Evolutionary conservation across 2,329 filamentous ascomycete genomes (phyloP).

Genomic region (Ilyonectria sp.): DNA sequence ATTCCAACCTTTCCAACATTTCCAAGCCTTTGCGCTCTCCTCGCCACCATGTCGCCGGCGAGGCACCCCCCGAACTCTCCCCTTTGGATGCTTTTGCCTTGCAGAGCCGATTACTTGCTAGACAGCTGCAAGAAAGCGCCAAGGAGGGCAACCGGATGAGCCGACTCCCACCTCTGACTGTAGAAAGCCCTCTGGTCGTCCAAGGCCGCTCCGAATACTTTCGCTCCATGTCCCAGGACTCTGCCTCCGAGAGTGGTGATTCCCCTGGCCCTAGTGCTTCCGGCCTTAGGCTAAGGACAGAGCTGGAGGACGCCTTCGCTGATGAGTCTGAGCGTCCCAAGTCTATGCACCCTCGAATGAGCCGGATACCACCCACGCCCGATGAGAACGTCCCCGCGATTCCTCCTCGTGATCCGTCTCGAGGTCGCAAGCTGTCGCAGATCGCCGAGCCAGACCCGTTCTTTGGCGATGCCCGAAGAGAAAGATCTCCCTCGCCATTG

Average conservation of each 20-base stretch:
- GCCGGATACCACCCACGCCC: conserved; percentile 69
- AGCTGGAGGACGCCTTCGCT: conserved; percentile 70
- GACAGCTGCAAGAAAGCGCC: conserved; percentile 85
- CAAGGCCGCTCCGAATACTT: conserved; percentile 87
- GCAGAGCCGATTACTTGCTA: conserved; percentile 89
- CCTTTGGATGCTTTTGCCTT: conserved; percentile 95
- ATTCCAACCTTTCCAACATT: conserved; percentile 61
- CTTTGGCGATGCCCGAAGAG: conserved; percentile 68
- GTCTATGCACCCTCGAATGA: conserved; percentile 84
- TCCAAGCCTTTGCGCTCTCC: conserved; percentile 78
- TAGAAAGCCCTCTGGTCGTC: conserved; percentile 83
- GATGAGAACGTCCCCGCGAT: conserved; percentile 64
- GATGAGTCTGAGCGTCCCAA: conserved; percentile 71
- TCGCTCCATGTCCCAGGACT: conserved; percentile 79
- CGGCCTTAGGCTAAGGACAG: conserved; percentile 64
- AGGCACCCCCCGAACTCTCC: conserved; percentile 90
- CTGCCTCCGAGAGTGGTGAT: conserved; percentile 61
- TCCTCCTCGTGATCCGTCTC: conserved; percentile 58
- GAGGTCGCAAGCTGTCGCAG: conserved; percentile 58
- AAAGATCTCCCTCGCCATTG: conserved; percentile 71
- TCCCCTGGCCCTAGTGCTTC: conserved; percentile 47
- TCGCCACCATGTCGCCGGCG: conserved; percentile 82
- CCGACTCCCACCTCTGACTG: conserved; percentile 85
- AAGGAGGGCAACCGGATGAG: conserved; percentile 85
- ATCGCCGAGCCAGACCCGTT: conserved; percentile 58